Conservation (phyloP, 129 eudicot genomes). For the Heracleum sosnowskyi region DNA sequence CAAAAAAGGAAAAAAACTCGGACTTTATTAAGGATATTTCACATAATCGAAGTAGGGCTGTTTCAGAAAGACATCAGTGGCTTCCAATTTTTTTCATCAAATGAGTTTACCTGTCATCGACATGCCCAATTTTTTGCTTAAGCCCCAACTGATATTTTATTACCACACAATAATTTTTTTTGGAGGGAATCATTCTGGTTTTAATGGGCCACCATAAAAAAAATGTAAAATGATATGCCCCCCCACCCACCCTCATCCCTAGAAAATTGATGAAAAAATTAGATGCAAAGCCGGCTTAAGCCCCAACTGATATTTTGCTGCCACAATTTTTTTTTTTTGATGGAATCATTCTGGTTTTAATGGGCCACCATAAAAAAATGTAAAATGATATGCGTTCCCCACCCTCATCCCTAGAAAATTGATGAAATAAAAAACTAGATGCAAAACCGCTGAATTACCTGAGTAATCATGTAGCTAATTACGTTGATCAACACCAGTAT, state of each 20-base stretch:
- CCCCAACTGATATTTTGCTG: too few relatives aligned
- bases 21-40: background rate
- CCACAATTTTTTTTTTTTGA: too few relatives aligned
- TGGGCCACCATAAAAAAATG: too few relatives aligned
- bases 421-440: too few relatives aligned
- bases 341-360: too few relatives aligned
- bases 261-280: too few relatives aligned
- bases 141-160: background rate
- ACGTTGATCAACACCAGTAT: too few relatives aligned
- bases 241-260: too few relatives aligned
- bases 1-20: background rate
- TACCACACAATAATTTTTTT: background rate
- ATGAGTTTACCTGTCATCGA: background rate
- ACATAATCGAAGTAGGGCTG: background rate
- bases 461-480: background rate
- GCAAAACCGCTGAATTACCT: background rate
- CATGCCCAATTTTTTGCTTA: background rate
- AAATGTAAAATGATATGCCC: too few relatives aligned
- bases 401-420: background rate
- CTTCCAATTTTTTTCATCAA: background rate
- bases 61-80: background rate
- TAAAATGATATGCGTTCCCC: background rate
- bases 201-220: too few relatives aligned
- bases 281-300: too few relatives aligned
- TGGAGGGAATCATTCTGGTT: background rate